Evolutionary conservation across 352 stramenopile species (phyloP), one percentile per base, ranked within the genome.

Genomic region (Phytophthora capsici): DNA sequence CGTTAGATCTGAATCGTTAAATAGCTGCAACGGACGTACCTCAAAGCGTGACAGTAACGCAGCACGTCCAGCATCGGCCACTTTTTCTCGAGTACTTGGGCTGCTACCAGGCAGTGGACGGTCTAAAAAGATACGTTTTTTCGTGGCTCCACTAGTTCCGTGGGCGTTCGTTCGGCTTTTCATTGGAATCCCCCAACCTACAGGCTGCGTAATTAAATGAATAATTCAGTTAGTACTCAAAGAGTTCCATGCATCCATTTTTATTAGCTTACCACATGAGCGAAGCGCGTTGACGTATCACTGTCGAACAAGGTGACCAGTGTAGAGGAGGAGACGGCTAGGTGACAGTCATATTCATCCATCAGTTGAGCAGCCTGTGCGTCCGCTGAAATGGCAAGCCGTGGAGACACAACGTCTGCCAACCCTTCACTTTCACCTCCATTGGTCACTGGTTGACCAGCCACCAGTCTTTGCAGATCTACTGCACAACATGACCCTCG

Each of bases 271-370:
- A 72, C 48, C 59, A 73, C 51, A 49, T 76, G 23, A 6, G 57
- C 58, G 23, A 74, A 77, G 16, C 55, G 59, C 36, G 57, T 54
- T 3, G 74, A 71, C 40, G 53, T 72, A 48, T 82, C 66, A 38
- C 69, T 77, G 37, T 94, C 83, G 68, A 95, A 94, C 6, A 95
- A 71, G n/a, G 72, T 61, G 26, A 84, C 34, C 19, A 95, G 63
- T 5, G 88, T 91, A 1, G 82, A 89, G 2, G 84, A 85, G 0
- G 86, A 84, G 20, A 95, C 75, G 1, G 81, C 83, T 0, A 93
- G 37, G n/a, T 93, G 80, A 28, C 88, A 95, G 14, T 89, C 65
- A 43, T 88, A 77, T 47, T 78, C 55, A 22, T 86, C 69, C 81
- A 94, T 91, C 20, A 95, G 70, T 12, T 75, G 46, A 25, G 83